Conservation (phyloP, 2,329 filamentous ascomycete species). For the Aspergillus sp. region DNA sequence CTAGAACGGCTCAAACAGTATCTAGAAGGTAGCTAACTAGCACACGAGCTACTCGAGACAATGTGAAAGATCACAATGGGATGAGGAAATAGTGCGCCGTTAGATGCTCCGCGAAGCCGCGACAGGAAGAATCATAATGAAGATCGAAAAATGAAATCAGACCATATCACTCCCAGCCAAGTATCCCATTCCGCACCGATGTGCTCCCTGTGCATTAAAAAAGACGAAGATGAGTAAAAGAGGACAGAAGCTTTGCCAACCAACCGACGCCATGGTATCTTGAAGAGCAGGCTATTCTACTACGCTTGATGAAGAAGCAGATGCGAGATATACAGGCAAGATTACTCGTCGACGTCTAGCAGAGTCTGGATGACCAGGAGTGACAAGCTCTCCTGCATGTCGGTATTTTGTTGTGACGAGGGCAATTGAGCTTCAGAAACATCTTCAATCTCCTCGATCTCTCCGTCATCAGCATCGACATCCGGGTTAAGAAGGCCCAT, state of each 20-base stretch:
- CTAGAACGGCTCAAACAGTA: background rate
- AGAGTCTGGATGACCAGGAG: slow-evolving; percentile 1
- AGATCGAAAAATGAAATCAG: background rate
- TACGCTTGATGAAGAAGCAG: slow-evolving; percentile 4
- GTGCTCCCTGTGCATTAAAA: background rate
- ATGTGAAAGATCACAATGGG: background rate
- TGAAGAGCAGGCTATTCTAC: background rate
- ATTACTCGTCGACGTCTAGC: background rate
- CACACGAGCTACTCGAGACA: background rate
- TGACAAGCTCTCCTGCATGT: slow-evolving; percentile 6
- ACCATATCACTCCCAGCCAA: background rate
- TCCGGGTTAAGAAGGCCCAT: background rate
- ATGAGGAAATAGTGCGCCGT: background rate
- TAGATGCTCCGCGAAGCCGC: slow-evolving; percentile 5
- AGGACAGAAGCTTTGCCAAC: background rate
- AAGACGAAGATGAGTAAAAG: background rate
- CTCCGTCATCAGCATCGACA: background rate
- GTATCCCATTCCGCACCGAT: background rate
- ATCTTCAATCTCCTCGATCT: slow-evolving; percentile 14
- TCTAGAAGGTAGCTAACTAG: background rate
- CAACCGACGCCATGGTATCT: slow-evolving; percentile 6
- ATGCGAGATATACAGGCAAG: background rate
- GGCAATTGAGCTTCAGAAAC: background rate
- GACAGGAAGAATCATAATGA: background rate
- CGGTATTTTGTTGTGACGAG: background rate